phyloP scores from a whole-genome alignment of 148 eudicot genomes.

The Polygonum aviculare region DNA sequence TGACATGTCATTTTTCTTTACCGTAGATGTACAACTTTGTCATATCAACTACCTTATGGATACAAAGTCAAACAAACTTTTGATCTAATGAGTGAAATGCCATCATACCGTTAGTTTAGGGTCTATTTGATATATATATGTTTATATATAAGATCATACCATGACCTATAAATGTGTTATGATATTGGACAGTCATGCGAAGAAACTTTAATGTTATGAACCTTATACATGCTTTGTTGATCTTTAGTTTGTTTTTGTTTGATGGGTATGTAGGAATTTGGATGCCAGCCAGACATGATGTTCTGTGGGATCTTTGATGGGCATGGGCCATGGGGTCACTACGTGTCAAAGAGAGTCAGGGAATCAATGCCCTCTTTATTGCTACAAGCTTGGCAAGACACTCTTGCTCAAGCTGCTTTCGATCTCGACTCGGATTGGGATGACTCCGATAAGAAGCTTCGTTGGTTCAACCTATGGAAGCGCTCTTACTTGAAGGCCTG shows the following conservation, averaged over 20 bases:
- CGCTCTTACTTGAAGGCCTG: conserved; percentile 51
- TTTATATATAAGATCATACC: too few species aligned
- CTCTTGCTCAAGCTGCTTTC: conserved; percentile 28
- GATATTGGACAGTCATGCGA: too few species aligned
- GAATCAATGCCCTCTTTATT: conserved; percentile 56
- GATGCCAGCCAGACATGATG: conserved; percentile 65
- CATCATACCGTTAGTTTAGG: not conserved
- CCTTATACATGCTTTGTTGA: not conserved
- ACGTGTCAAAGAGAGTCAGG: conserved; percentile 61
- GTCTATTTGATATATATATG: too few species aligned
- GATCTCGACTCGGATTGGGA: conserved; percentile 17
- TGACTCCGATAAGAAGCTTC: not conserved
- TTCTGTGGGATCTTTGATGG: conserved; percentile 94
- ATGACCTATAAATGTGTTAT: too few species aligned
- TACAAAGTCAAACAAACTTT: too few species aligned
- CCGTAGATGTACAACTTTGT: too few species aligned
- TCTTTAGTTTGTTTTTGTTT: not conserved
- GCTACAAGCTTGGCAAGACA: conserved; percentile 66
- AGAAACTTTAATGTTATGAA: not conserved
- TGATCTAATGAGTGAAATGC: not conserved
- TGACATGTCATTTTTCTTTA: too few species aligned
- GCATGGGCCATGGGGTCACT: conserved; percentile 95
- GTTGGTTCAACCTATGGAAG: conserved; percentile 44
- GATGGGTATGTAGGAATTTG: conserved; percentile 41
- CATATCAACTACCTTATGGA: too few species aligned